A percentile compares a stretch with the other conserved stretches of the same genome.
These are phyloP conservation scores for Trypanosoma congolense DNA, from an alignment of 208 protist species.

Conservation along the genomic window DNA sequence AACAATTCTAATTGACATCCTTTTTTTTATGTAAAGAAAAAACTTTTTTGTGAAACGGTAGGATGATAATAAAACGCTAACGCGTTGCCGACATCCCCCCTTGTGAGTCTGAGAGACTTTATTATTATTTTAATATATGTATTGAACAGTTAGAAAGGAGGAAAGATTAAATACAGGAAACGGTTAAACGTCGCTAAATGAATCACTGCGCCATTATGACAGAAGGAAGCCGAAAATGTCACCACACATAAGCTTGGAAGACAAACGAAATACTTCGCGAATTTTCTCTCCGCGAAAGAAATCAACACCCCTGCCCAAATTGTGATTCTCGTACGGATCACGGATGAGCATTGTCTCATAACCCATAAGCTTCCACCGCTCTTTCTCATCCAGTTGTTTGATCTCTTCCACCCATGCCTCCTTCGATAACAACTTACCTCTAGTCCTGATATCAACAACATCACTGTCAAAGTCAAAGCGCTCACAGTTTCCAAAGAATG, in stretches of 20 bases:
- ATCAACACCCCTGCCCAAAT: slow-evolving; percentile 70
- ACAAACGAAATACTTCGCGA: slow-evolving; percentile 56
- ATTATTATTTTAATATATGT: too few species aligned
- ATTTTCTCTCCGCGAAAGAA: slow-evolving; percentile 74
- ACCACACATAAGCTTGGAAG: slow-evolving; percentile 30
- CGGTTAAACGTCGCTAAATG: slow-evolving; percentile 7
- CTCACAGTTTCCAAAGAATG: slow-evolving; percentile 36
- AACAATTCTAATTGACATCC: too few species aligned
- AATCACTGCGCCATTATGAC: slow-evolving; percentile 1
- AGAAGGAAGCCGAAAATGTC: slow-evolving; percentile 5
- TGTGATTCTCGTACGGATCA: slow-evolving; percentile 77
- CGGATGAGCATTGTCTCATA: slow-evolving; percentile 59
- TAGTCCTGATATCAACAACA: slow-evolving; percentile 69
- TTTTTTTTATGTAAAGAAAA: too few species aligned
- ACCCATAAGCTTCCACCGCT: slow-evolving; percentile 66
- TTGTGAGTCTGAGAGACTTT: too few species aligned
- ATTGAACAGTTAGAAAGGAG: too few species aligned
- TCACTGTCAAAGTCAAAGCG: slow-evolving; percentile 66
- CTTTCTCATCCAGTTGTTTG: slow-evolving; percentile 21
- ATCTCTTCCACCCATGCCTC: slow-evolving; percentile 52
- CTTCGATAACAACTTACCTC: slow-evolving; percentile 28
- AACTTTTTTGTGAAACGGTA: too few species aligned
- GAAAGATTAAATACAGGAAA: too few species aligned
- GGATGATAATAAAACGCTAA: too few species aligned
- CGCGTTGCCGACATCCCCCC: too few species aligned